Evolutionary conservation across 352 stramenopile genomes (phyloP), one percentile per base, ranked within the genome.

Genomic region (Phytophthora parvispora): DNA sequence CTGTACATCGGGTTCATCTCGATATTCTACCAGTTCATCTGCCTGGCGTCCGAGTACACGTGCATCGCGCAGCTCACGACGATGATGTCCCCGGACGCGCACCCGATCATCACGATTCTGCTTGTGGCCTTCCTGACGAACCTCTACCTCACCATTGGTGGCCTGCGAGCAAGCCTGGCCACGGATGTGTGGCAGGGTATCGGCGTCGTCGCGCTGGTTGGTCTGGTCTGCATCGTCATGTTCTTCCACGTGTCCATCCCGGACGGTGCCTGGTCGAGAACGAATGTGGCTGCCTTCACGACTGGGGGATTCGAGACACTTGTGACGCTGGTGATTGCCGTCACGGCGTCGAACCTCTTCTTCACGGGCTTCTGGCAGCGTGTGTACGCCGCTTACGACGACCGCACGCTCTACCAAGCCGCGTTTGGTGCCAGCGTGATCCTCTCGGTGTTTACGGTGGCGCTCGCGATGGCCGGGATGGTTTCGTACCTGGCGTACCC

Each of bases 11-110:
- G 69, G 10, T 61, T 86, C 58, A 80, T 90, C 49, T 74, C 84
- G 15, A 51, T 90, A 24, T 89, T 90, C 61, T 90, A 89, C 77
- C 84, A 92, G 74, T 89, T 92, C 67, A 88, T 92, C 71, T 92
- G 81, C 32, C 67, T 92, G 24, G 80, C 77, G 36, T 89, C 81
- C 16, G 84, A 92, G 67, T 63, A 89, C 62, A 90, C 84, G 55
- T 76, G 69, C 22, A 83, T 90, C 7, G 84, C 80, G 3, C 18
- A 67, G 24, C 62, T 92, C 32, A 78, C 76, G 29, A 38, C 38
- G 16, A 78, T 84, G 43, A 70, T 90, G 32, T 80, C 74, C 27
- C 81, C 81, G 0, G 57, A 72, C 36, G 69, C 80, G 3, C 53
- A 89, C 49, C 72, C 81, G 28, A 58, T 83, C 24, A 56, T 90